Percentiles rank a stretch among this genome's conserved stretches.
These are phyloP conservation scores for Fagopyrum homotropicum DNA, from an alignment of 148 eudicot species.

Conservation along the genomic window DNA sequence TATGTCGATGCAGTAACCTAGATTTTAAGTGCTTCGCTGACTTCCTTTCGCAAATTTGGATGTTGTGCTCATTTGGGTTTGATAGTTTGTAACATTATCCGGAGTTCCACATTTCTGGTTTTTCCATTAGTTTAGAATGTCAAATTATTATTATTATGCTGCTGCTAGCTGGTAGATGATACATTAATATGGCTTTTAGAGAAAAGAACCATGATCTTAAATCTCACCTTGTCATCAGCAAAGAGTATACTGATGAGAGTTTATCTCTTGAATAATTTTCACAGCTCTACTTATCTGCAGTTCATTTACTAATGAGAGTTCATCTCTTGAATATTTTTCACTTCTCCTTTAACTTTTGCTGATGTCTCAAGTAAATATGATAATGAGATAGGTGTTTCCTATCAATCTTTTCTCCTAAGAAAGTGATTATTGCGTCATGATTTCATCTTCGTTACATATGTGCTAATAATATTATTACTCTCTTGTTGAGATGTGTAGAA, in stretches of 20 bases:
- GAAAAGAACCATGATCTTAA: neutral
- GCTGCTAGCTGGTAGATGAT: neutral
- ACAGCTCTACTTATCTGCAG: neutral
- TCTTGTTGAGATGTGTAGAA: too few species aligned
- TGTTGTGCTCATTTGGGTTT: neutral
- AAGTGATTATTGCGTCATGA: neutral
- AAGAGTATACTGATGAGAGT: neutral
- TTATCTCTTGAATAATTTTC: neutral
- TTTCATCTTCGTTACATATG: neutral
- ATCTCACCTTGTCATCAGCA: neutral
- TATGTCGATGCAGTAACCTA: neutral
- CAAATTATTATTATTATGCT: neutral
- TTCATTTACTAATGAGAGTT: neutral
- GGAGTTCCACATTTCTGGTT: neutral
- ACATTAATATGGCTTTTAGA: neutral
- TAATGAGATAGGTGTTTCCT: neutral
- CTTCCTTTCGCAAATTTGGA: neutral
- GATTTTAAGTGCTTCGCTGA: neutral
- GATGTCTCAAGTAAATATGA: neutral
- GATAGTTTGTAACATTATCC: neutral
- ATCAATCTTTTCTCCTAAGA: neutral
- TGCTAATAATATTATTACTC: neutral
- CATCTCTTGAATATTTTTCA: constrained; percentile 1
- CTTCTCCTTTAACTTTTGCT: neutral
- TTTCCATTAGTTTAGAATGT: neutral